A percentile compares a stretch with the other conserved stretches of the same genome.
Evolutionary conservation across 306 rosid species (phyloP).

Genomic region (Cicer yamashitae): DNA sequence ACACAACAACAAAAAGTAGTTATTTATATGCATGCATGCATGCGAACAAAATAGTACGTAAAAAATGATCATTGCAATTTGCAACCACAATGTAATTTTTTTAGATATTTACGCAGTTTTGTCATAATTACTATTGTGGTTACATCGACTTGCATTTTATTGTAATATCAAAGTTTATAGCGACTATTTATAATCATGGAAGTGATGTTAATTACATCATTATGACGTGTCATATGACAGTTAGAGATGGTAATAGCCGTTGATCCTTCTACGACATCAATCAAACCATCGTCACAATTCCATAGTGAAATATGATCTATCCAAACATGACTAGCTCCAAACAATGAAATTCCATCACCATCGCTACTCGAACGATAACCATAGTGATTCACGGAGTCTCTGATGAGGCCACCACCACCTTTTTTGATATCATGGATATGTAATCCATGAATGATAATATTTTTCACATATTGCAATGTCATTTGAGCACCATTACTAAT

Average conservation of each 20-base stretch:
- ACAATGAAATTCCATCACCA: slow-evolving; percentile 65
- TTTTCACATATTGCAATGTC: slow-evolving; percentile 54
- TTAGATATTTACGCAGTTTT: no score
- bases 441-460: slow-evolving; percentile 54
- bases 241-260: slow-evolving; percentile 68
- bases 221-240: slow-evolving; percentile 57
- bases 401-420: slow-evolving; percentile 49
- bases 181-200: no score
- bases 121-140: no score
- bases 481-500: slow-evolving; percentile 59
- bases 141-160: no score
- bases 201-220: slow-evolving; percentile 47
- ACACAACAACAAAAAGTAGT: neutral
- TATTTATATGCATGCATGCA: neutral
- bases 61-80: no score
- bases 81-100: no score
- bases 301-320: slow-evolving; percentile 62
- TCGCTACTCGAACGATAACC: slow-evolving; percentile 54
- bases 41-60: neutral
- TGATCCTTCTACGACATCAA: slow-evolving; percentile 54
- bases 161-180: no score
- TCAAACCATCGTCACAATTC: slow-evolving; percentile 55
- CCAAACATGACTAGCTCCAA: slow-evolving; percentile 57
- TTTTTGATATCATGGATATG: slow-evolving; percentile 51
- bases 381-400: slow-evolving; percentile 54